phyloP scores from a whole-genome alignment of 176 grass and related monocot genomes.

The Eleusine coracana region DNA sequence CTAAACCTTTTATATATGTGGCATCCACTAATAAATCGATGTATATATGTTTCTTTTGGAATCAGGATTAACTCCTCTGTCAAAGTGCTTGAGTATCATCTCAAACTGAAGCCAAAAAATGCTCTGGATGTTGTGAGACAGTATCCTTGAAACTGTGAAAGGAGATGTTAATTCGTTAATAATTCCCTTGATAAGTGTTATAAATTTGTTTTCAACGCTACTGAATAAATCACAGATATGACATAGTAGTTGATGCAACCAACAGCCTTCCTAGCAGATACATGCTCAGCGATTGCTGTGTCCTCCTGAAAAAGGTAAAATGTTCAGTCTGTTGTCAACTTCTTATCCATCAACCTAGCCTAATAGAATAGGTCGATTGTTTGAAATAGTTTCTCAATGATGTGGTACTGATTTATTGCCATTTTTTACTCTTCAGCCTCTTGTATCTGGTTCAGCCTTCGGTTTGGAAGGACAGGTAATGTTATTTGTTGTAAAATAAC shows the following conservation, averaged over 20 bases:
- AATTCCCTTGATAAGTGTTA: neutral
- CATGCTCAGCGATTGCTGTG: constrained; percentile 96
- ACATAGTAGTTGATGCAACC: constrained; percentile 90
- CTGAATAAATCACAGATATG: constrained; percentile 69
- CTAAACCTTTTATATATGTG: neutral
- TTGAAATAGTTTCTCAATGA: neutral
- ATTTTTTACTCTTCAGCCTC: constrained; percentile 62
- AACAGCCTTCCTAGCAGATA: constrained; percentile 90
- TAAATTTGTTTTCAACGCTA: constrained; percentile 59
- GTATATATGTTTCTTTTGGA: neutral
- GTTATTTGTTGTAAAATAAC: constrained; percentile 13
- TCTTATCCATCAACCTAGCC: neutral
- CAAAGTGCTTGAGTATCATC: constrained; percentile 69
- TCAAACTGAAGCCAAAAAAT: constrained; percentile 71
- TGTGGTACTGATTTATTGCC: neutral
- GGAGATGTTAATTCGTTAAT: neutral
- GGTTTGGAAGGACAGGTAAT: constrained; percentile 95
- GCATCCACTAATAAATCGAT: neutral
- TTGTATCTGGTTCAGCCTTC: constrained; percentile 85
- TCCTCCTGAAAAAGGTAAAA: constrained; percentile 79
- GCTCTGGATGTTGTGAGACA: constrained; percentile 71
- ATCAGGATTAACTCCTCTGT: constrained; percentile 92
- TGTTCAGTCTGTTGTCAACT: neutral
- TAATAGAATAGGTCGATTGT: neutral
- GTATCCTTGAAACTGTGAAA: constrained; percentile 60